Evolutionary conservation across 1,284 basidiomycete species (phyloP).

Genomic region (Leccinum proximum): DNA sequence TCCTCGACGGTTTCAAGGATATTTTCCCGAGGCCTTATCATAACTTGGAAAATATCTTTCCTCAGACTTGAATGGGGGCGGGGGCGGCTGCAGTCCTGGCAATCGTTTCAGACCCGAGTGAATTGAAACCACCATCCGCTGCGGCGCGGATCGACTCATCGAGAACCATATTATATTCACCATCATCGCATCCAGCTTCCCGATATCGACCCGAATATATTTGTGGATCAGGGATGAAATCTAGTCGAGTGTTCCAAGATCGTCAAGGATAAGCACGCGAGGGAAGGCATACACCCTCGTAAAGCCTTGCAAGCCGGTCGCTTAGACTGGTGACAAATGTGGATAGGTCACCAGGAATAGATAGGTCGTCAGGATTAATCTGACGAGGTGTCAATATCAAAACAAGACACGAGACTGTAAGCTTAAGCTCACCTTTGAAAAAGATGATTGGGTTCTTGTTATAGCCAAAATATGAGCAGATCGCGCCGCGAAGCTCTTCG

Average conservation of each 20-base stretch:
- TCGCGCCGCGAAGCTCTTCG: constrained; percentile 73
- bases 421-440: constrained; percentile 55
- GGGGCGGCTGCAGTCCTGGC: constrained; percentile 73
- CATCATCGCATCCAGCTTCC: constrained; percentile 60
- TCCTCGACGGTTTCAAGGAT: constrained; percentile 56
- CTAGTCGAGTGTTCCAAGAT: constrained; percentile 36
- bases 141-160: constrained; percentile 80
- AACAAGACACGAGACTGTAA: not conserved
- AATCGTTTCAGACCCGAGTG: constrained; percentile 71
- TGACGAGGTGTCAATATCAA: constrained; percentile 25
- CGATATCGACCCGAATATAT: constrained; percentile 74
- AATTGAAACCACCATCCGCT: constrained; percentile 77
- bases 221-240: constrained; percentile 66
- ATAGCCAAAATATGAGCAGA: constrained; percentile 77
- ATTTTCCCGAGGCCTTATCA: constrained; percentile 79
- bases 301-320: constrained; percentile 64
- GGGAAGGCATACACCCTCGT: constrained; percentile 49
- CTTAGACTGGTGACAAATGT: constrained; percentile 54
- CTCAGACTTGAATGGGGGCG: constrained; percentile 75
- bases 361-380: constrained; percentile 73
- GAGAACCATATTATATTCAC: constrained; percentile 59
- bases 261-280: constrained; percentile 1
- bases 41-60: constrained; percentile 72
- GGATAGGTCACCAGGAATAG: constrained; percentile 36
- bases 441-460: constrained; percentile 68